Percentiles rank a stretch among this genome's conserved stretches.
These are phyloP conservation scores for Psilocybe tampanensis DNA, from an alignment of 768 basidiomycete genomes.

Conservation along the genomic window DNA sequence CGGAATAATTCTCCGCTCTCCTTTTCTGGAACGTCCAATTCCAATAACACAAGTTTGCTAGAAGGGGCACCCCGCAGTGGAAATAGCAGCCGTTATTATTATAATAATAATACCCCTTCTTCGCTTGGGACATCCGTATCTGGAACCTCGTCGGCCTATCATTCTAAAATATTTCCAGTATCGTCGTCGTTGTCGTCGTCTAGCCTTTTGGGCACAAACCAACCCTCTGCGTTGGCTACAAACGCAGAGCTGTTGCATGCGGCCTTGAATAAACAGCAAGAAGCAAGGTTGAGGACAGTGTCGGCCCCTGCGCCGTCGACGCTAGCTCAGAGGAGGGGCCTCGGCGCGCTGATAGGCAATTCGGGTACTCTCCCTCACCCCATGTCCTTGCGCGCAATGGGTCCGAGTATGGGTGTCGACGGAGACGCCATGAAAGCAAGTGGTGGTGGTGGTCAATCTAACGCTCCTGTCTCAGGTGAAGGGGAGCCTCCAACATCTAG, in stretches of 20 bases:
- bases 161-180: conserved; percentile 17
- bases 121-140: conserved; percentile 28
- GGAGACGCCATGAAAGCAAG: conserved; percentile 1
- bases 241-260: conserved; percentile 8
- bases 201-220: too few species aligned
- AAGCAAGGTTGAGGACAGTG: conserved; percentile 20
- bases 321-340: neutral
- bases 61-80: conserved; percentile 21
- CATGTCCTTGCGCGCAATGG: neutral
- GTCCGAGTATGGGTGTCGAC: neutral
- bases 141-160: conserved; percentile 23
- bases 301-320: conserved; percentile 18
- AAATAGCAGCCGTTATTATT: conserved; percentile 20
- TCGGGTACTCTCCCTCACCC: neutral
- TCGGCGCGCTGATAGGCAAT: neutral
- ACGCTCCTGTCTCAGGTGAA: conserved; percentile 25
- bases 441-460: conserved; percentile 8
- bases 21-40: neutral
- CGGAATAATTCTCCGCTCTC: neutral
- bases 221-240: neutral
- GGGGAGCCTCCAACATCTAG: conserved; percentile 27
- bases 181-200: neutral
- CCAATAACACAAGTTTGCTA: conserved; percentile 11
- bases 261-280: conserved; percentile 12
- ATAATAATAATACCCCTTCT: conserved; percentile 25